These are phyloP conservation scores for Croton setiger DNA, from an alignment of 441 rosid genomes.

Conservation along the genomic window DNA sequence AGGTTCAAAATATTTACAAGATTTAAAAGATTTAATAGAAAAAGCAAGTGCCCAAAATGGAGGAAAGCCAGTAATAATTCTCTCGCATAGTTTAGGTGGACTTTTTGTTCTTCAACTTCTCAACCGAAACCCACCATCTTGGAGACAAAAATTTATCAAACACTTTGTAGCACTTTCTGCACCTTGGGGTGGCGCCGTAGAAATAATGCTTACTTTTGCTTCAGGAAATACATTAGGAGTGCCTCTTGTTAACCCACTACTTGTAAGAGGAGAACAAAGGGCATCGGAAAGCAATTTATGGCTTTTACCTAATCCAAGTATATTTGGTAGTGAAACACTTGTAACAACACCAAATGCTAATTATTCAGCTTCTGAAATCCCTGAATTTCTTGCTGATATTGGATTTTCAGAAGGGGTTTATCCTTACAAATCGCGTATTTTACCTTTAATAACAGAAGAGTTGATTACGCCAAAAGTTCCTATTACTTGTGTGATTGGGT, in stretches of 20 bases:
- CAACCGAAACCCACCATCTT: conserved; percentile 52
- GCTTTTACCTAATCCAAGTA: conserved; percentile 62
- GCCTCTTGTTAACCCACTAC: conserved; percentile 71
- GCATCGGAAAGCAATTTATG: conserved; percentile 79
- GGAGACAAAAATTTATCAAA: conserved; percentile 62
- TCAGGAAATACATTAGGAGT: conserved; percentile 68
- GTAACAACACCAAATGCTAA: conserved; percentile 42
- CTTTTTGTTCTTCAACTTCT: conserved; percentile 66
- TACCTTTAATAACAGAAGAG: conserved; percentile 42
- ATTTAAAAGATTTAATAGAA: conserved; percentile 56
- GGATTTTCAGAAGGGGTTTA: conserved; percentile 27
- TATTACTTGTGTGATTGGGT: conserved; percentile 62
- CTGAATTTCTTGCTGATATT: conserved; percentile 46
- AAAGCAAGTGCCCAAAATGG: conserved; percentile 48
- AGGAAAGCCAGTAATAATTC: conserved; percentile 65
- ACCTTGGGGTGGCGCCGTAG: conserved; percentile 88
- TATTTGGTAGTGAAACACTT: conserved; percentile 44
- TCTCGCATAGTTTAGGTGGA: conserved; percentile 83
- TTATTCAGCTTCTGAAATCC: conserved; percentile 55
- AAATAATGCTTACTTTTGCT: conserved; percentile 64
- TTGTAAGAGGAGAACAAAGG: conserved; percentile 70
- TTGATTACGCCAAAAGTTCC: conserved; percentile 49
- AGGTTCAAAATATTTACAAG: conserved; percentile 61
- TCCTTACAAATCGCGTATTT: conserved; percentile 35
- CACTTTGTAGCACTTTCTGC: conserved; percentile 76